phyloP scores from a whole-genome alignment of 2,329 filamentous ascomycete species.

The Fonsecaea pugnacius region DNA sequence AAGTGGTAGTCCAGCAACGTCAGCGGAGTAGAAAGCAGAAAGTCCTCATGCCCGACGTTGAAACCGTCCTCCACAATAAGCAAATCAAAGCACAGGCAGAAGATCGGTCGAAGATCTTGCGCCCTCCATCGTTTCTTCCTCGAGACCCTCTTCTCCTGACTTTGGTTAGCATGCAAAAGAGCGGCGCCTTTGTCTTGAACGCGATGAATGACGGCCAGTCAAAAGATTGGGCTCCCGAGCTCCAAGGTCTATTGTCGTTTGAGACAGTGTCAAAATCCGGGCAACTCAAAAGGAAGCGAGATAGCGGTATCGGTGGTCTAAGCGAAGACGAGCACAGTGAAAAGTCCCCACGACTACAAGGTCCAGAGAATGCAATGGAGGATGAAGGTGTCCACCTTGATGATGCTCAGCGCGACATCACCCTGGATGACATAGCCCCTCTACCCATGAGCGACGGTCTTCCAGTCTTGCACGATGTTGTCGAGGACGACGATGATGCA shows the following conservation, averaged over 20 bases:
- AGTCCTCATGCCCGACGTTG: constrained; percentile 77
- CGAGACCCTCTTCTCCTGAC: constrained; percentile 84
- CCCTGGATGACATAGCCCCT: constrained; percentile 49
- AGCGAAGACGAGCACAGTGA: constrained; percentile 61
- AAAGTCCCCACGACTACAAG: constrained; percentile 66
- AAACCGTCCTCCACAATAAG: constrained; percentile 74
- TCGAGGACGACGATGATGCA: constrained; percentile 53
- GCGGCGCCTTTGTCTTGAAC: constrained; percentile 83
- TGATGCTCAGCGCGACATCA: constrained; percentile 67
- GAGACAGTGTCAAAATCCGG: constrained; percentile 75
- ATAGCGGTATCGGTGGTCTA: constrained; percentile 81
- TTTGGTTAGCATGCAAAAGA: constrained; percentile 89
- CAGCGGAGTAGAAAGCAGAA: constrained; percentile 80
- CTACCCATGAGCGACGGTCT: constrained; percentile 51
- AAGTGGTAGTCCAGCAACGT: constrained; percentile 62
- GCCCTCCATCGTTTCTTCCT: constrained; percentile 79
- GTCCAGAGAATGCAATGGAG: constrained; percentile 66
- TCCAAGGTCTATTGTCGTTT: constrained; percentile 88
- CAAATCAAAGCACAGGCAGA: constrained; percentile 86
- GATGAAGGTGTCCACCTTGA: constrained; percentile 54
- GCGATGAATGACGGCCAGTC: constrained; percentile 81
- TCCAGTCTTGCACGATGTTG: constrained; percentile 51
- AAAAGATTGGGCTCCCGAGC: constrained; percentile 84
- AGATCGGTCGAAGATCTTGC: constrained; percentile 84
- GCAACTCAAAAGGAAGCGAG: constrained; percentile 91